These are phyloP conservation scores for Solanum sitiens DNA, from an alignment of 257 asterid species.

Conservation along the genomic window DNA sequence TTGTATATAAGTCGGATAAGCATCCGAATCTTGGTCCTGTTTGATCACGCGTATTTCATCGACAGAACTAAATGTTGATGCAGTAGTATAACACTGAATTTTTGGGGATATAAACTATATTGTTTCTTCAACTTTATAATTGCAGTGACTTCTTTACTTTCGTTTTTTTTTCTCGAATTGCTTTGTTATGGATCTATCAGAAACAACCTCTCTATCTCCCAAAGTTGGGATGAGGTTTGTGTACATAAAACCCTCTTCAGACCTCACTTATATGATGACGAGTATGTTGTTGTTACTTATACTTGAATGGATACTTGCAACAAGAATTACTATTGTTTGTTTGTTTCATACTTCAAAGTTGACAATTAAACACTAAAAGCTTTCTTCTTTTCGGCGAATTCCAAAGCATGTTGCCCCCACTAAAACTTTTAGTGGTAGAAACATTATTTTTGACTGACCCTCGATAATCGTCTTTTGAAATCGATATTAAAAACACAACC, in stretches of 20 bases:
- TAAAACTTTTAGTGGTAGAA: background rate
- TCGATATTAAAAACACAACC: background rate
- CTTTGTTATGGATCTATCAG: background rate
- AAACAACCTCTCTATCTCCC: background rate
- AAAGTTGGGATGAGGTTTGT: background rate
- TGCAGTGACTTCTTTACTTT: background rate
- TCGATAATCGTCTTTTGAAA: rapidly evolving
- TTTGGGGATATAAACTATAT: background rate
- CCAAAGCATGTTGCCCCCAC: background rate
- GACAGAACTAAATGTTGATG: background rate
- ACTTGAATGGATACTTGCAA: background rate
- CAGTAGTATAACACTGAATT: background rate
- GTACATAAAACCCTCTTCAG: background rate
- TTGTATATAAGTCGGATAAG: background rate
- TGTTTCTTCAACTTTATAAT: background rate
- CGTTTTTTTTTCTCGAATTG: background rate
- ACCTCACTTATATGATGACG: background rate
- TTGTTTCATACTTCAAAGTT: background rate
- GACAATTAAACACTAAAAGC: background rate
- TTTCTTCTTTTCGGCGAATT: background rate
- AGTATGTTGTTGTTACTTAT: background rate
- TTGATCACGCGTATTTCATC: background rate
- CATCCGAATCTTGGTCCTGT: background rate
- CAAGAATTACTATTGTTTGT: background rate
- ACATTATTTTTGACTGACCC: rapidly evolving